Conservation (phyloP, 768 basidiomycete genomes). For the Cystobasidium ongulense region DNA sequence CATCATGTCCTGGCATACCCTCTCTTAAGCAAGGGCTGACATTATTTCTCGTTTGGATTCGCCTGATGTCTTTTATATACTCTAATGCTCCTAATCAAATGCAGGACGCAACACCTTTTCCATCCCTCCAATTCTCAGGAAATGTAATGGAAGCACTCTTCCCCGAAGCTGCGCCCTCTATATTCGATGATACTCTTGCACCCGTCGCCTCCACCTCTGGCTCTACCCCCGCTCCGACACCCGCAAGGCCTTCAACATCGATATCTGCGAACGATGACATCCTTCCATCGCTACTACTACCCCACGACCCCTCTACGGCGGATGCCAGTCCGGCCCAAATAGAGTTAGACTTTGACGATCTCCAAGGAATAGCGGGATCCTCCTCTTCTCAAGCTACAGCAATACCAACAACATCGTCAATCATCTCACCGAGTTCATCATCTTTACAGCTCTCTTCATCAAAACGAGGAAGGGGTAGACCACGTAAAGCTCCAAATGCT, state of each 20-base stretch:
- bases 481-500: background rate
- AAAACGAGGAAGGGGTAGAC: background rate
- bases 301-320: no score
- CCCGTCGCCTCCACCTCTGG: background rate
- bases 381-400: background rate
- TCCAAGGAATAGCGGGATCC: background rate
- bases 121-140: background rate
- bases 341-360: no score
- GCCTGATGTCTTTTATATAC: background rate
- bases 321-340: no score
- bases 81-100: no score
- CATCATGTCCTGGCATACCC: no score
- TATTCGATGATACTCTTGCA: background rate
- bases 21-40: background rate
- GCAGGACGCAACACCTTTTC: background rate
- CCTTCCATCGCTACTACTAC: background rate
- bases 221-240: no score
- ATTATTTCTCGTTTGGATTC: background rate
- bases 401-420: background rate
- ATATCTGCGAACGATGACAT: background rate
- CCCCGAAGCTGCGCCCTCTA: background rate
- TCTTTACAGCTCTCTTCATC: no score
- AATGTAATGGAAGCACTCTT: background rate
- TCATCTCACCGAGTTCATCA: no score
- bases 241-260: background rate